Evolutionary conservation across 257 asterid genomes (phyloP).

Genomic region (Capsicum chinense): DNA sequence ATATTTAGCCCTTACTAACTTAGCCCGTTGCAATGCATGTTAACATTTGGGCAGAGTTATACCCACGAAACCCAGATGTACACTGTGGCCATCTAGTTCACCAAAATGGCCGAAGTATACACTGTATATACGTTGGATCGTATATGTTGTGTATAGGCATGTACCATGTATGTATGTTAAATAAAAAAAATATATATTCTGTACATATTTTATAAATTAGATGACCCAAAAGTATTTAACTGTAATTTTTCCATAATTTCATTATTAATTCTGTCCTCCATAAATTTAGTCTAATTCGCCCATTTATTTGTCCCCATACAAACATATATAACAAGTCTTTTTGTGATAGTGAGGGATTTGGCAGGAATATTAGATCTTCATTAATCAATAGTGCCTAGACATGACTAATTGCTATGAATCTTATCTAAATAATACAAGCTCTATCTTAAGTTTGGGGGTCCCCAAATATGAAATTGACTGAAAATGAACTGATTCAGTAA

Average conservation of each 20-base stretch:
- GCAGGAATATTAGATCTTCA: neutral
- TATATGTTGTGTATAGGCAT: neutral
- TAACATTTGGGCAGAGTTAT: no score
- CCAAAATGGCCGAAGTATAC: no score
- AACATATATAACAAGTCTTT: neutral
- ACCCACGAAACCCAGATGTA: no score
- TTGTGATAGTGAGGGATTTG: conserved; percentile 3
- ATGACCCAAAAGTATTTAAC: neutral
- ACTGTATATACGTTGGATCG: neutral
- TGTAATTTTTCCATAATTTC: neutral
- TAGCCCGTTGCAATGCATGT: no score
- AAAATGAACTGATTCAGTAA: neutral
- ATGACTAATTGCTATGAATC: neutral
- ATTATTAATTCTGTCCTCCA: neutral
- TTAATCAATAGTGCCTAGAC: neutral
- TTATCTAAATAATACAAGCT: neutral
- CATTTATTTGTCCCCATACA: neutral
- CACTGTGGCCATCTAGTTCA: no score
- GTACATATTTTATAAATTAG: neutral
- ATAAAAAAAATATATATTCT: neutral
- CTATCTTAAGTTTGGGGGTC: neutral
- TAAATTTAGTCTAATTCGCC: neutral
- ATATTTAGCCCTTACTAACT: no score
- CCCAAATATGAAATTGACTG: neutral
- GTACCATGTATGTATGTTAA: no score